Evolutionary conservation across 1,284 basidiomycete genomes (phyloP).

Genomic region (Flammula alnicola): DNA sequence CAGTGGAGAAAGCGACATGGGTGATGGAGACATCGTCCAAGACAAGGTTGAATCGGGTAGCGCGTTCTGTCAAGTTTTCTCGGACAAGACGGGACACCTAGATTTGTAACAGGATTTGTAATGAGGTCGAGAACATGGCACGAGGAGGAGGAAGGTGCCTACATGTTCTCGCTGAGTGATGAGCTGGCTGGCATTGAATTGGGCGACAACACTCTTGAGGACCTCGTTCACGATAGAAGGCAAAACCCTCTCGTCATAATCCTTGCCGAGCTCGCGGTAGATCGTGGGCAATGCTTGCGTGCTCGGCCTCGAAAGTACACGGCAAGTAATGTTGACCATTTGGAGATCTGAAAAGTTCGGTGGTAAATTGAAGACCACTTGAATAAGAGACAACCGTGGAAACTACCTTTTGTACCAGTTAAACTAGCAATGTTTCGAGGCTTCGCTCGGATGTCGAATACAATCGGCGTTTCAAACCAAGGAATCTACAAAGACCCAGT

Average conservation of each 20-base stretch:
- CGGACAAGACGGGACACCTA: constrained; percentile 90
- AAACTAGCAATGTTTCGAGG: constrained; percentile 96
- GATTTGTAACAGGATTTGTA: neutral
- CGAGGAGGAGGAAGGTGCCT: constrained; percentile 23
- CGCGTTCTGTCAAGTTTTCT: constrained; percentile 90
- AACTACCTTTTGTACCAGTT: constrained; percentile 96
- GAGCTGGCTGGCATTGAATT: constrained; percentile 98
- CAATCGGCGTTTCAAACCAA: constrained; percentile 96
- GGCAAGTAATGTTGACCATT: constrained; percentile 99
- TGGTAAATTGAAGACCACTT: neutral
- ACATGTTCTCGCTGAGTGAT: constrained; percentile 99
- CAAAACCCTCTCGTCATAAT: constrained; percentile 97
- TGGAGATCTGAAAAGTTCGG: constrained; percentile 70
- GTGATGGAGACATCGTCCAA: constrained; percentile 99
- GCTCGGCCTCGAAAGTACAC: constrained; percentile 93
- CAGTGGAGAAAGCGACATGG: constrained; percentile 97
- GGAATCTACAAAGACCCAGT: constrained; percentile 68
- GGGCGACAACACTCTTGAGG: constrained; percentile 97
- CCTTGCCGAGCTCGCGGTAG: constrained; percentile 93
- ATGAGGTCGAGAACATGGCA: too few species aligned
- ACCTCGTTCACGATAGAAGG: constrained; percentile 98
- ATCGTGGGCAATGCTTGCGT: constrained; percentile 84
- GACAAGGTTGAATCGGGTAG: constrained; percentile 90
- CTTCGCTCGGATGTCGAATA: constrained; percentile 98
- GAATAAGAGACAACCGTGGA: too few species aligned